Evolutionary conservation across 2,329 filamentous ascomycete genomes (phyloP).

Genomic region (Cercospora beticola): DNA sequence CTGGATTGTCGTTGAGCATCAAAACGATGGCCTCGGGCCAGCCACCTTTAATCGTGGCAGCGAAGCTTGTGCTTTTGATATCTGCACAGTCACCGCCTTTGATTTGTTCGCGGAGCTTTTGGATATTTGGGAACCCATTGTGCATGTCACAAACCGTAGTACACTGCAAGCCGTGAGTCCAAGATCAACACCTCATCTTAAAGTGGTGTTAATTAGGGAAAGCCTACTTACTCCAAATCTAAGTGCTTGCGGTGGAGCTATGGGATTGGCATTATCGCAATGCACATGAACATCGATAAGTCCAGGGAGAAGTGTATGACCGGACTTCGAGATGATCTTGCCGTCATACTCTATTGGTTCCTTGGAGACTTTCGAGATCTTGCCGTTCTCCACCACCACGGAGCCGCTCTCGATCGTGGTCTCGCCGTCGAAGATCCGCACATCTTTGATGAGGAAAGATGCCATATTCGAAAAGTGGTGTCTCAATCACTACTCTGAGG

Average conservation of each 20-base stretch:
- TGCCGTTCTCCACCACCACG: conserved; percentile 45
- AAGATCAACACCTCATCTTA: background rate
- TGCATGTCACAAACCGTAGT: conserved; percentile 52
- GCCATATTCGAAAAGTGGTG: conserved; percentile 16
- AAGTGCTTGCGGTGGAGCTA: conserved; percentile 47
- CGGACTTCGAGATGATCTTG: conserved; percentile 44
- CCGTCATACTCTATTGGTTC: conserved; percentile 23
- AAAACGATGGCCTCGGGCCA: conserved; percentile 51
- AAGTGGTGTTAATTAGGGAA: too few species aligned
- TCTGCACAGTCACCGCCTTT: conserved; percentile 44
- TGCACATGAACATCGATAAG: conserved; percentile 55
- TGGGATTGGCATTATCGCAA: conserved; percentile 42
- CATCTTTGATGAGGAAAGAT: conserved; percentile 44
- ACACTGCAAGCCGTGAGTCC: background rate
- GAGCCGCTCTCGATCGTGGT: conserved; percentile 43
- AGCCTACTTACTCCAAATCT: conserved; percentile 45
- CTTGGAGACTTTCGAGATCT: conserved; percentile 37
- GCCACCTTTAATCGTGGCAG: conserved; percentile 53
- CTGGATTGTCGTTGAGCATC: conserved; percentile 39
- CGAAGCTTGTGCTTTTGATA: conserved; percentile 51
- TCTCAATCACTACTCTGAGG: background rate
- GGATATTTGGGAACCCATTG: conserved; percentile 40
- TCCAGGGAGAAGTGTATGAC: conserved; percentile 51
- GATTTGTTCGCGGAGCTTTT: conserved; percentile 34
- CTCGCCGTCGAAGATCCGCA: conserved; percentile 51